phyloP scores from a whole-genome alignment of 1,139 yeast species.

The Hansenula anomala region DNA sequence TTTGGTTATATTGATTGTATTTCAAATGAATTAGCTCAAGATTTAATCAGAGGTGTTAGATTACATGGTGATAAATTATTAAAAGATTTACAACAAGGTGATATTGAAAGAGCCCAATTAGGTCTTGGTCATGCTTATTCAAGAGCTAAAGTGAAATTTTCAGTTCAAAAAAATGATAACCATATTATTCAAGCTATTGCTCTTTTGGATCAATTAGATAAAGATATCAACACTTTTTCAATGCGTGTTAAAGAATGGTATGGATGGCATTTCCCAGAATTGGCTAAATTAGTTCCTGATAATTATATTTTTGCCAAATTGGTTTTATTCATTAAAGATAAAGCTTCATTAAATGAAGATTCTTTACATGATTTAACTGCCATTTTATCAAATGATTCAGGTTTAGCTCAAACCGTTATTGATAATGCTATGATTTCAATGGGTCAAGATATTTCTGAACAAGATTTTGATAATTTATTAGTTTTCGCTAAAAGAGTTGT shows the following conservation, averaged over 20 bases:
- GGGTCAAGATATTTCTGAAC: slow-evolving; percentile 96
- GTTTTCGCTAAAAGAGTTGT: slow-evolving; percentile 93
- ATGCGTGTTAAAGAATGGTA: slow-evolving; percentile 99
- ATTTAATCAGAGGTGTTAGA: slow-evolving; percentile 91
- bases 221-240: slow-evolving; percentile 94
- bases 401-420: slow-evolving; percentile 84
- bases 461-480: slow-evolving; percentile 79
- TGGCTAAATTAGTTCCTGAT: slow-evolving; percentile 94
- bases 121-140: slow-evolving; percentile 98
- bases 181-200: slow-evolving; percentile 99
- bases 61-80: slow-evolving; percentile 84
- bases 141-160: slow-evolving; percentile 94
- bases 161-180: slow-evolving; percentile 96
- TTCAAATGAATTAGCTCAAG: slow-evolving; percentile 91
- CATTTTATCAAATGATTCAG: slow-evolving; percentile 87
- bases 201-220: slow-evolving; percentile 90
- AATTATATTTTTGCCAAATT: slow-evolving; percentile 93
- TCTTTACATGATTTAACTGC: slow-evolving; percentile 89
- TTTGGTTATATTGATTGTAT: slow-evolving; percentile 90
- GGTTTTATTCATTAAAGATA: slow-evolving; percentile 88
- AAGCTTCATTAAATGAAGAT: slow-evolving; percentile 82
- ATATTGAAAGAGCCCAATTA: slow-evolving; percentile 75
- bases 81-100: slow-evolving; percentile 91
- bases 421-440: slow-evolving; percentile 98
- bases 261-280: slow-evolving; percentile 99